Conservation (phyloP, 805 yeast species). For the Schizosaccharomyces octosporus region DNA sequence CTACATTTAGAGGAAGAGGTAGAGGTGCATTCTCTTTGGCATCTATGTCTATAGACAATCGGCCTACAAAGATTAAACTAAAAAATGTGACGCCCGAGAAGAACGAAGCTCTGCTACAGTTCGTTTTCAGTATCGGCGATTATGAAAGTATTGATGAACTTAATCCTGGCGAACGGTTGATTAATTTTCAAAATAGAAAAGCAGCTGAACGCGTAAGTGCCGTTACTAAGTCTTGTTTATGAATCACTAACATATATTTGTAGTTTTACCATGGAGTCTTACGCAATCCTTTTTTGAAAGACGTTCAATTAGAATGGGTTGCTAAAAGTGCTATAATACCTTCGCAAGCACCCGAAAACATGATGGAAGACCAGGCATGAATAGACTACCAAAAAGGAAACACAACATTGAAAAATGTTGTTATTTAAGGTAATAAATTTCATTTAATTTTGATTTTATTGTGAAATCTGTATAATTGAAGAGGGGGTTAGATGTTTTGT, state of each 20-base stretch:
- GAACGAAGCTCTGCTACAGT: conserved; percentile 14
- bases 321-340: background rate
- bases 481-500: too few species aligned
- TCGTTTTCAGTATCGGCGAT: conserved; percentile 12
- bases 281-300: background rate
- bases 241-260: background rate
- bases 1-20: conserved; percentile 5
- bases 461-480: too few species aligned
- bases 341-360: background rate
- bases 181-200: conserved; percentile 15
- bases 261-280: background rate
- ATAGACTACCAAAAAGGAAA: too few species aligned
- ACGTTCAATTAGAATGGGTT: background rate
- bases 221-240: background rate
- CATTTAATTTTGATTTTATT: too few species aligned
- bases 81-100: conserved; percentile 12
- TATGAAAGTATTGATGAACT: conserved; percentile 9
- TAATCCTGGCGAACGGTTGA: conserved; percentile 6
- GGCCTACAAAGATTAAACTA: conserved; percentile 17
- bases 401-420: too few species aligned
- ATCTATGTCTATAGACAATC: conserved; percentile 14
- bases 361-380: background rate
- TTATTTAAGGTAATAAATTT: too few species aligned
- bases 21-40: conserved; percentile 8
- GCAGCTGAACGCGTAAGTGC: conserved; percentile 14